Conservation (phyloP, 805 yeast genomes). For the Candida qinlingensis region DNA sequence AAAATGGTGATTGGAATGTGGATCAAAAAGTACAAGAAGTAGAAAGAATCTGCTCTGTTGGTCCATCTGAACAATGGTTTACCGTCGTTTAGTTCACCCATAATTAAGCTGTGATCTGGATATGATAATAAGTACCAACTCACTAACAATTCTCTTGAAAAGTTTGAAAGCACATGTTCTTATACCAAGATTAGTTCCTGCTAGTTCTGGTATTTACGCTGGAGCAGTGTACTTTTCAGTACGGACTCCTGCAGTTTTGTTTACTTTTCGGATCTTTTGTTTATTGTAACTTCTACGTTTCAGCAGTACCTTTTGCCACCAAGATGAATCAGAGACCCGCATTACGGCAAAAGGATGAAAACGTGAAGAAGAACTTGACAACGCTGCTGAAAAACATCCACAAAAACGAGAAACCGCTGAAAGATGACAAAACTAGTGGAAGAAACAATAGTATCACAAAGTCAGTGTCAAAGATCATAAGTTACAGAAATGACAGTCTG, state of each 20-base stretch:
- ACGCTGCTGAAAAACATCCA: not conserved
- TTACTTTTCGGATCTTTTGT: not conserved
- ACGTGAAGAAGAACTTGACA: not conserved
- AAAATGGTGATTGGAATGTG: slow-evolving; percentile 75
- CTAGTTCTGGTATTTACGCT: not conserved
- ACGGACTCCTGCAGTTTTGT: not conserved
- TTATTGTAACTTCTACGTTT: too few species aligned
- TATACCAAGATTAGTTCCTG: not conserved
- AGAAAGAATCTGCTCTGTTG: slow-evolving; percentile 36
- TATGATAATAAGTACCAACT: too few species aligned
- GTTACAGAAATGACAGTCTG: not conserved
- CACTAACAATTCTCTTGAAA: too few species aligned
- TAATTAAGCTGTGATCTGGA: not conserved
- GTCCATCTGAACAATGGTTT: slow-evolving; percentile 15
- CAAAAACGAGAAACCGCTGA: not conserved
- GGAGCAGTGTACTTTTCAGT: not conserved
- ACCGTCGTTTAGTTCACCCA: not conserved
- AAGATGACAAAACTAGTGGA: not conserved
- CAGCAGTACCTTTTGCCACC: not conserved
- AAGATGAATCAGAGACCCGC: slow-evolving; percentile 2
- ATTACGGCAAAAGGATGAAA: not conserved
- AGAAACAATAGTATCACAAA: not conserved
- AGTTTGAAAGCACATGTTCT: not conserved
- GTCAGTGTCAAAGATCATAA: not conserved
- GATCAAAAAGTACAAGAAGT: slow-evolving; percentile 46